Base-by-base conservation (phyloP, 345 rosid genomes). In the Hibiscus tridactylites region DNA sequence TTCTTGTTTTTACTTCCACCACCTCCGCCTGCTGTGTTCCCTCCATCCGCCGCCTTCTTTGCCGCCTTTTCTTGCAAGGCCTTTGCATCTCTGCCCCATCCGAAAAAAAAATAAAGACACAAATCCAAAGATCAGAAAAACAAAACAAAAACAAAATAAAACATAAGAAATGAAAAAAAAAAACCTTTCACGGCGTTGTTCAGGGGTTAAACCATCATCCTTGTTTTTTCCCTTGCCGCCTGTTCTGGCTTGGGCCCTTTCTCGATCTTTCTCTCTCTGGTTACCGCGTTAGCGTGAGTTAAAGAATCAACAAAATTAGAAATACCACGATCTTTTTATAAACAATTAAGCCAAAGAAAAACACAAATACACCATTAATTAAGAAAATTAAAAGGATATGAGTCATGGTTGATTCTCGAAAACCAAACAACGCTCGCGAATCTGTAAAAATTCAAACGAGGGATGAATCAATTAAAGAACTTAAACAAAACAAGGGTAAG, bases 11-110 rank as follows among this genome's bases (percentile, higher is more conserved):
- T 84, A 76, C 79, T 73, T 72, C 77, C 84, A 2, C 81, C 78
- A 12, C 71, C 80, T 39, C 77, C 84, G 2, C 85, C 76, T 1
- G 75, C 77, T 52, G 72, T 84, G 37, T 73, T 78, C 60, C 83
- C 88, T 11, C 85, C 87, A 2, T 44, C 77, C 6, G 84, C 84
- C 6, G 95, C 98, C 76, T 93, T 93, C 90, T 85, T 91, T 0
- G 96, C 98, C 0, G 83, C 52, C 78, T 93, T 91, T 76, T 93
- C 98, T 79, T 91, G 97, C 86, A 93, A 75, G 1, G 98, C 98
- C 73, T 87, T 91, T 0, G 91, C 98, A 74, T 91, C 98, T 63
- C 97, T 93, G 64, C 29, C 15, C 9, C 61, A 53, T 11, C 9
- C 8, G 53, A 28, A 28, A 33, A 33, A 3, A 33, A 47, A 37